phyloP scores from a whole-genome alignment of 2,329 filamentous ascomycete genomes.

The Taxawa tesnikishii region DNA sequence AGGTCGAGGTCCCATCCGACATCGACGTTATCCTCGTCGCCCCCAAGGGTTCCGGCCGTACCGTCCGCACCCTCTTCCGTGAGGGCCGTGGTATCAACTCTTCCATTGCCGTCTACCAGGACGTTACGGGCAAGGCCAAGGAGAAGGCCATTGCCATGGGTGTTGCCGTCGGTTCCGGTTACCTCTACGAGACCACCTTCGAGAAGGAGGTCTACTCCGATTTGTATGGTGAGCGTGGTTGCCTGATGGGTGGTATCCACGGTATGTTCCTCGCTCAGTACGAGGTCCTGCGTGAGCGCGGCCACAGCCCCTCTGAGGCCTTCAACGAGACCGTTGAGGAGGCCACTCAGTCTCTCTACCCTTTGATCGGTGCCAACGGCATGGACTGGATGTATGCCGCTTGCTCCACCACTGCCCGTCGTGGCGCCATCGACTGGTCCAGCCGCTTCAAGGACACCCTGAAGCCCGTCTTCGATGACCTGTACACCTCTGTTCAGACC shows the following conservation, averaged over 20 bases:
- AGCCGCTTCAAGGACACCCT: slow-evolving; percentile 93
- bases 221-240: slow-evolving; percentile 98
- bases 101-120: slow-evolving; percentile 95
- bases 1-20: slow-evolving; percentile 90
- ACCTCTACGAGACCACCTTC: slow-evolving; percentile 99
- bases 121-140: slow-evolving; percentile 94
- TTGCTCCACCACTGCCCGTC: slow-evolving; percentile 96
- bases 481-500: slow-evolving; percentile 86
- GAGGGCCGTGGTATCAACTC: slow-evolving; percentile 99
- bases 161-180: slow-evolving; percentile 92
- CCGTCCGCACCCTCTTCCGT: slow-evolving; percentile 95
- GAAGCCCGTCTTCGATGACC: slow-evolving; percentile 96
- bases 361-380: slow-evolving; percentile 89
- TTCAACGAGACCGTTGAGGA: slow-evolving; percentile 99
- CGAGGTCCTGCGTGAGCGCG: slow-evolving; percentile 97
- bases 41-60: slow-evolving; percentile 97
- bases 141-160: slow-evolving; percentile 96
- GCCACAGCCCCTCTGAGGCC: slow-evolving; percentile 93
- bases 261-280: slow-evolving; percentile 99
- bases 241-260: slow-evolving; percentile 99
- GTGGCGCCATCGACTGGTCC: slow-evolving; percentile 98
- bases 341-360: slow-evolving; percentile 96
- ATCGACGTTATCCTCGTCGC: slow-evolving; percentile 99
- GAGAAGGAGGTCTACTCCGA: slow-evolving; percentile 99
- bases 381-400: slow-evolving; percentile 99